phyloP scores from a whole-genome alignment of 345 rosid genomes.

The Schrenkiella parvula region DNA sequence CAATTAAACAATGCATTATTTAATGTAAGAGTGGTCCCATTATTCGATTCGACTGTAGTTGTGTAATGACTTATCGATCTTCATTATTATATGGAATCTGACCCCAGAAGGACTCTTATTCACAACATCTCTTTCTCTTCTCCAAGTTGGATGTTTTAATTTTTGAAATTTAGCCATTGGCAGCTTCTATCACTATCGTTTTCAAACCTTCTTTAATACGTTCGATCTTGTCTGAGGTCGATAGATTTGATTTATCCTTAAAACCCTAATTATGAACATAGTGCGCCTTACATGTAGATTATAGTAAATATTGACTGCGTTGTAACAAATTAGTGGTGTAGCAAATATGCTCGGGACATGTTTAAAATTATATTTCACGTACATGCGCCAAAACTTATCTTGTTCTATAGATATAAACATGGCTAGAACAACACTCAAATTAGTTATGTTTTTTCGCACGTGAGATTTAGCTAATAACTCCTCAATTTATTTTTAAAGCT shows the following conservation, averaged over 20 bases:
- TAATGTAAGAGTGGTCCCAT: constrained; percentile 10
- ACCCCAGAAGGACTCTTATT: constrained; percentile 2
- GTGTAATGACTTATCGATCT: constrained; percentile 12
- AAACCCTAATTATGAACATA: background rate
- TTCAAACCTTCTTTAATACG: background rate
- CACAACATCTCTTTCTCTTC: constrained; percentile 16
- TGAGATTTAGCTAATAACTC: background rate
- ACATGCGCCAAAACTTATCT: background rate
- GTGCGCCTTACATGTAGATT: background rate
- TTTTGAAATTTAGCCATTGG: constrained; percentile 11
- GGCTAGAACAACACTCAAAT: background rate
- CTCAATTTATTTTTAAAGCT: background rate
- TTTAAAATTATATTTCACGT: background rate
- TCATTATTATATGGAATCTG: background rate
- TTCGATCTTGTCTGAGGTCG: constrained; percentile 20
- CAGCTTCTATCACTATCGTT: constrained; percentile 17
- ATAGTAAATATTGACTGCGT: background rate
- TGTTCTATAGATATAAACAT: background rate
- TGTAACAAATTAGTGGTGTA: background rate
- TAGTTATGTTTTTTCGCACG: background rate
- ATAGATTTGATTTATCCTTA: constrained; percentile 16
- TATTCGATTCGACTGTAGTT: constrained; percentile 15
- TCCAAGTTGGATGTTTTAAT: constrained; percentile 11
- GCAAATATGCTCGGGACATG: background rate
- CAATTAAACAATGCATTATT: background rate